Evolutionary conservation across 2,329 filamentous ascomycete species (phyloP).

Genomic region (Venturia oleaginea): DNA sequence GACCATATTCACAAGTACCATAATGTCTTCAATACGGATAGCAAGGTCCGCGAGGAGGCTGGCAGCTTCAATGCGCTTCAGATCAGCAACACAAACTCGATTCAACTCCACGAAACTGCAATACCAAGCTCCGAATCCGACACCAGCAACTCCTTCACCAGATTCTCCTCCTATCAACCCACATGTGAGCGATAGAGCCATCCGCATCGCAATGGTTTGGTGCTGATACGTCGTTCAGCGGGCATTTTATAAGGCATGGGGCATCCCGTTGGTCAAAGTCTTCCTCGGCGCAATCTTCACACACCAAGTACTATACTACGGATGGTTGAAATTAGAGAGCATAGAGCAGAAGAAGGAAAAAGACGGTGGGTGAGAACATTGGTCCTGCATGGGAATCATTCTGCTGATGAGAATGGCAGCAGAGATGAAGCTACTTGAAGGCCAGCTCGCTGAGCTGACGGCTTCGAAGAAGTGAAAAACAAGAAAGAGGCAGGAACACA

Average conservation of each 20-base stretch:
- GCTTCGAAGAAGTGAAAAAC: not conserved
- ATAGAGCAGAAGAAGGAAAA: conserved; percentile 56
- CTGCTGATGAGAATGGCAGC: conserved; percentile 11
- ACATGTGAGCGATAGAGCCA: conserved; percentile 3
- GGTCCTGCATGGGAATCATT: not conserved
- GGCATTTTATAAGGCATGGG: conserved; percentile 66
- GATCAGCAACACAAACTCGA: not conserved
- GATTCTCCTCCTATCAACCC: conserved; percentile 7
- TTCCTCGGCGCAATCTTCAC: conserved; percentile 67
- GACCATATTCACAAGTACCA: not conserved
- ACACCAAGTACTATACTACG: conserved; percentile 69
- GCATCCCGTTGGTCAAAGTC: conserved; percentile 63
- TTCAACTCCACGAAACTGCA: not conserved
- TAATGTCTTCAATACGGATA: conserved; percentile 1
- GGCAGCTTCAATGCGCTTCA: not conserved
- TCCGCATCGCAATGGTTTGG: not conserved
- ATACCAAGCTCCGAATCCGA: conserved; percentile 5
- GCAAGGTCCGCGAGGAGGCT: not conserved
- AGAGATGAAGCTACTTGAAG: conserved; percentile 10
- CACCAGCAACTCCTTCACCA: not conserved
- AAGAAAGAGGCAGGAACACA: not conserved
- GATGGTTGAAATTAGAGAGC: conserved; percentile 65
- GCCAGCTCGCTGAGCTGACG: conserved; percentile 10
- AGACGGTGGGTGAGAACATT: conserved; percentile 35
- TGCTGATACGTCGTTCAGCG: conserved; percentile 33